Evolutionary conservation across 371 early-diverging fungal genomes (phyloP), one percentile per base, ranked within the genome.

Genomic region (Furculomyces boomerangus): DNA sequence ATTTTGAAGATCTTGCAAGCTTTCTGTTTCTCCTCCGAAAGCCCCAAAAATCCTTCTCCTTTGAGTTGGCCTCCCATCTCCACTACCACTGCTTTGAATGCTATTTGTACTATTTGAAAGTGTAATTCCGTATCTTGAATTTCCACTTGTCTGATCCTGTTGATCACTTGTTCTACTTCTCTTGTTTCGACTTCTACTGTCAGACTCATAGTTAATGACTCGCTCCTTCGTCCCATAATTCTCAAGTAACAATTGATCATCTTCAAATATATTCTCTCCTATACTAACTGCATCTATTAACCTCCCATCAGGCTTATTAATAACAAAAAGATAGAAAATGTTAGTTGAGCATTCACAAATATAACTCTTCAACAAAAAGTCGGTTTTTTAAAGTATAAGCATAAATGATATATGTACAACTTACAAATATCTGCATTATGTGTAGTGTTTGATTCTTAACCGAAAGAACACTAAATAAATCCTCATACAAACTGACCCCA

Each of bases 401-500:
- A 18, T 28, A 13, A 7, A 49, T 3, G 3, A 7, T 18, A 27
- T 3, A 20, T 3, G 14, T 25, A 16, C 14, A 8, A 14, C 30
- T 51, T 51, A 31, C 32, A 28, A 39, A 52, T 14, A 68, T 55
- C 31, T 59, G 57, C 44, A 64, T 31, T 24, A 68, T 29, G 2
- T 62, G 50, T 53, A 68, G 39, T 46, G 64, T 67, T 59, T 68
- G 69, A 57, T 68, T 39, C 54, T 64, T 64, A 24, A 68, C 54
- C 35, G 69, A 68, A 39, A 68, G 14, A 16, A 68, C 24, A 37
- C 69, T 61, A 47, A 68, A 57, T 47, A 54, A 60, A 56, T 68
- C 68, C 1, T 57, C 59, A 24, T 40, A 58, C 22, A 68, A 24
- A 35, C 65, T 65, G 32, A 68, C 20, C 10, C 69, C 69, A 39